A percentile compares a stretch with the other conserved stretches of the same genome.
Conservation (phyloP, 2,329 filamentous ascomycete genomes). For the Curvularia sp. region DNA sequence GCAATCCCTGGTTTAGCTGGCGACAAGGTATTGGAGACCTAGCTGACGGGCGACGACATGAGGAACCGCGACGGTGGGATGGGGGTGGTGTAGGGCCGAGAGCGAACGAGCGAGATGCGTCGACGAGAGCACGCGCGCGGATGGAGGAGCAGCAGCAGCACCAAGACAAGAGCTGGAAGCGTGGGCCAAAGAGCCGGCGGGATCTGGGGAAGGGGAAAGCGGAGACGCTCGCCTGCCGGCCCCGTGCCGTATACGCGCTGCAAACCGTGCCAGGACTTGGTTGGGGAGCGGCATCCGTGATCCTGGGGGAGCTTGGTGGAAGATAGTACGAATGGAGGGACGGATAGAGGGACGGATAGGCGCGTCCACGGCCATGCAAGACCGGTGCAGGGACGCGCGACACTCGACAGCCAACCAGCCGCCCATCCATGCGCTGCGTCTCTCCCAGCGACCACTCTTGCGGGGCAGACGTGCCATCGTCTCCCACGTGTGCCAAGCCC, state of each 20-base stretch:
- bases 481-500: conserved; percentile 23
- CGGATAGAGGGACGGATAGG: no score
- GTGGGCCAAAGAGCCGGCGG: conserved; percentile 20
- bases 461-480: conserved; percentile 14
- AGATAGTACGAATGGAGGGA: neutral
- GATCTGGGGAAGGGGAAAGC: conserved; percentile 24
- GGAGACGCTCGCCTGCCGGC: conserved; percentile 17
- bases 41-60: conserved; percentile 19
- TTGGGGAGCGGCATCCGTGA: neutral
- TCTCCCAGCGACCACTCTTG: conserved; percentile 11
- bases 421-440: conserved; percentile 5
- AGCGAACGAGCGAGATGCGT: conserved; percentile 5
- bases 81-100: neutral
- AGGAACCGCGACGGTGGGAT: conserved; percentile 1
- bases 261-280: neutral
- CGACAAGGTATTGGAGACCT: conserved; percentile 14
- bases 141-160: neutral
- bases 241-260: conserved; percentile 12
- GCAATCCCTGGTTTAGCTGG: conserved; percentile 17
- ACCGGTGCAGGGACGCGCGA: neutral
- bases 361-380: no score
- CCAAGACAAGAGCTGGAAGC: neutral
- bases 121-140: neutral
- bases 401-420: conserved; percentile 1
- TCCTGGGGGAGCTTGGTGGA: conserved; percentile 2